Base-by-base conservation (phyloP, 345 rosid genomes). In the Hypericum perforatum region DNA sequence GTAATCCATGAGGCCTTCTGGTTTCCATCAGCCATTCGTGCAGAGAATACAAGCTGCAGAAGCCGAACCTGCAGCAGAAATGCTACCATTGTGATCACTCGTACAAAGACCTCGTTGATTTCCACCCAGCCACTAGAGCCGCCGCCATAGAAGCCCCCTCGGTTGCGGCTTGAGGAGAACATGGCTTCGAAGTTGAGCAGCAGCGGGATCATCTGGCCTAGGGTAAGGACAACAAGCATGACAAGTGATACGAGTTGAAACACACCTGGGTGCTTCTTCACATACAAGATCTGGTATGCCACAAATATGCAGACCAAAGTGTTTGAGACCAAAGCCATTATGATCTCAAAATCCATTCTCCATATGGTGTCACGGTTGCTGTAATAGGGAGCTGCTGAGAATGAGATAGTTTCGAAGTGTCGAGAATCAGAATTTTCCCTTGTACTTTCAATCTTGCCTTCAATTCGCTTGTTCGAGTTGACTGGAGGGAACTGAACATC, bases 111-210 rank as follows among this genome's bases (percentile, higher is more conserved):
- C 43, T 67, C 71, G 46, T 67, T 57, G 6, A 11, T 39, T 61
- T 67, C 71, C 9, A 52, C 36, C 58, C 50, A 39, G 16, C 53
- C 58, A 5, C 62, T 58, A 4, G 32, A 22, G 11, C 39, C 40
- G 22, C 50, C 12, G 1, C 12, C 9, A 0, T 0, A 0, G 47
- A 0, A 3, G 14, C 8, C 40, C 11, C 7, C n/a, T 3, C 8
- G 15, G 7, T 52, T 47, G 39, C 44, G 43, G 29, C 40, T 56
- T 5, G 54, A 6, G 2, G 12, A 13, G 55, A 67, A 61, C 59
- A 67, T 6, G 6, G 66, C 66, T 52, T 67, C 67, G 29, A 61
- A 61, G 63, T 61, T 67, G 7, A 67, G 59, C 50, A 67, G 22
- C 7, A 67, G 56, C 41, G 71, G 66, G 43, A 61, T 61, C 66